Conservation (phyloP, 2,329 filamentous ascomycete genomes). For the Beauveria scarabaeidicola region DNA sequence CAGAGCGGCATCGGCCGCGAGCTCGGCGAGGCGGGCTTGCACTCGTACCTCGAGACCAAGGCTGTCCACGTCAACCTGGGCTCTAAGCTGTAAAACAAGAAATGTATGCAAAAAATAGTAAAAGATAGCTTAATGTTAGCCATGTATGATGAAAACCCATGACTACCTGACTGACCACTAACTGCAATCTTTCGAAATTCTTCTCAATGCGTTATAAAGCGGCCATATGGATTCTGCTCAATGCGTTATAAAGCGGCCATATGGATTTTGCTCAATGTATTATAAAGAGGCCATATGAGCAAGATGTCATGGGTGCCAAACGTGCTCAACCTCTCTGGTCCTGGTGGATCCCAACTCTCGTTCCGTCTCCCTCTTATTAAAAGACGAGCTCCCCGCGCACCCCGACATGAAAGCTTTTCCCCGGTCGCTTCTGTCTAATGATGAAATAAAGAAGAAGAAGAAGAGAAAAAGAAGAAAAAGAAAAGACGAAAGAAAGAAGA, state of each 20-base stretch:
- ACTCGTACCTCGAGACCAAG: conserved; percentile 36
- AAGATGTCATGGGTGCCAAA: neutral
- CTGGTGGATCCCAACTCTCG: neutral
- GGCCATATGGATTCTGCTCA: neutral
- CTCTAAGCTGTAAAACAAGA: conserved; percentile 20
- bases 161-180: too few species aligned
- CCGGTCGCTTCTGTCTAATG: too few species aligned
- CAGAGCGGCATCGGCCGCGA: conserved; percentile 41
- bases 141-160: neutral
- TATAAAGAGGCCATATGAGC: neutral
- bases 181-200: too few species aligned
- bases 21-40: conserved; percentile 36
- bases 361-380: neutral
- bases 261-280: neutral
- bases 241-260: neutral
- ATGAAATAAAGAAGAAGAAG: too few species aligned
- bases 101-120: neutral
- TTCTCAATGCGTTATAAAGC: neutral
- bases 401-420: too few species aligned
- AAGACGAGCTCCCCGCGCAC: too few species aligned
- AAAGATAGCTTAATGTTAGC: neutral
- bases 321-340: neutral
- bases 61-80: conserved; percentile 37
- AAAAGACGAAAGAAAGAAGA: neutral
- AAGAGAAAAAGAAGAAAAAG: too few species aligned